Conservation (phyloP, 345 rosid species). For the Draba incana region DNA sequence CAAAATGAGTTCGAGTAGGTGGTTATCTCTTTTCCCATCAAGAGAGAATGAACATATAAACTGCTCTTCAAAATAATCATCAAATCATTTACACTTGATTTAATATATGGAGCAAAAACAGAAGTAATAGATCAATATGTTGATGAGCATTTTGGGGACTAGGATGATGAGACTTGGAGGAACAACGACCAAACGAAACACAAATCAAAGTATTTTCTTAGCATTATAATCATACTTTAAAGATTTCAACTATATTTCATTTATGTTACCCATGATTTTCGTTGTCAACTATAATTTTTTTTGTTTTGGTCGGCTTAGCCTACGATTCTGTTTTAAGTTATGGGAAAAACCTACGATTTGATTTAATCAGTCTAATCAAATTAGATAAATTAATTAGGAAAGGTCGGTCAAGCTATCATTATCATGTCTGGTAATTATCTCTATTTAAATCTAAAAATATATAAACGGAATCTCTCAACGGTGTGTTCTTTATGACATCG, state of each 20-base stretch:
- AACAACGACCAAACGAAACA: conserved; percentile 23
- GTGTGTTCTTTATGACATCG: conserved; percentile 30
- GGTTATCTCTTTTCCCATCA: too few species aligned
- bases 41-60: too few species aligned
- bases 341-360: neutral
- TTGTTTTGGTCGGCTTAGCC: conserved; percentile 17
- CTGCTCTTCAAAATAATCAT: too few species aligned
- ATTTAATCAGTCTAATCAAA: conserved; percentile 9
- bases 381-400: neutral
- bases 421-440: conserved; percentile 11
- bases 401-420: conserved; percentile 15
- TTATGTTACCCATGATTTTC: neutral
- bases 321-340: neutral
- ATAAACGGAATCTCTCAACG: conserved; percentile 24
- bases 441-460: neutral
- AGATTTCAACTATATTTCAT: neutral
- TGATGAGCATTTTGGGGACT: conserved; percentile 19
- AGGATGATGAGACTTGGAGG: conserved; percentile 32
- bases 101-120: too few species aligned
- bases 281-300: neutral
- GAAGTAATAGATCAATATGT: too few species aligned
- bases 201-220: neutral
- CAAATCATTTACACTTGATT: too few species aligned
- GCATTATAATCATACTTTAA: neutral
- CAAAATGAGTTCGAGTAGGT: too few species aligned